phyloP scores from a whole-genome alignment of 352 stramenopile species.

The Blastocystis sp. region DNA sequence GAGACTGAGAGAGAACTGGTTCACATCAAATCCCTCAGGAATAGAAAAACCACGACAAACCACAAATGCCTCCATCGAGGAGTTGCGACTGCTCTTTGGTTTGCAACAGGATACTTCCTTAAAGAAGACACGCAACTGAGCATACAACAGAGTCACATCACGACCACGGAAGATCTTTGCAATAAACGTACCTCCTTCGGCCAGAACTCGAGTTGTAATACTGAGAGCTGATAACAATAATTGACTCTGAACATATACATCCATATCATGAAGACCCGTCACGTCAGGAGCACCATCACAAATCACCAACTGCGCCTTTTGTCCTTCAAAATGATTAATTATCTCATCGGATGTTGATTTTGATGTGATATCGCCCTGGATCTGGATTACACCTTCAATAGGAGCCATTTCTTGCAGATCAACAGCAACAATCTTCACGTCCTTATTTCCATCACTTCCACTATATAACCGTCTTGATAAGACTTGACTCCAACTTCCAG shows the following conservation, averaged over 20 bases:
- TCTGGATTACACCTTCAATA: conserved; percentile 84
- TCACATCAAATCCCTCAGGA: conserved; percentile 70
- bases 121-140: conserved; percentile 91
- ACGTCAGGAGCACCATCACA: conserved; percentile 97
- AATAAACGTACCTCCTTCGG: conserved; percentile 86
- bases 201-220: conserved; percentile 90
- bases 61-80: conserved; percentile 89
- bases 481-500: conserved; percentile 94
- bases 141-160: conserved; percentile 87
- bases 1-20: conserved; percentile 23
- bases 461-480: conserved; percentile 77
- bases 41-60: conserved; percentile 86
- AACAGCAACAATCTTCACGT: conserved; percentile 83
- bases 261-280: conserved; percentile 96
- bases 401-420: conserved; percentile 97
- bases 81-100: conserved; percentile 86
- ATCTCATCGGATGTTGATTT: conserved; percentile 88
- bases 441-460: not conserved
- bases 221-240: conserved; percentile 90
- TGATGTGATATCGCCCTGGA: conserved; percentile 92
- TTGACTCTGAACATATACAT: conserved; percentile 93
- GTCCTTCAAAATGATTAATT: conserved; percentile 82
- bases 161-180: conserved; percentile 96
- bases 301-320: conserved; percentile 89
- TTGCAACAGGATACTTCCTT: conserved; percentile 87